phyloP scores from a whole-genome alignment of 192 early-diverging fungal species.

The Bifiguratus adelaidae region DNA sequence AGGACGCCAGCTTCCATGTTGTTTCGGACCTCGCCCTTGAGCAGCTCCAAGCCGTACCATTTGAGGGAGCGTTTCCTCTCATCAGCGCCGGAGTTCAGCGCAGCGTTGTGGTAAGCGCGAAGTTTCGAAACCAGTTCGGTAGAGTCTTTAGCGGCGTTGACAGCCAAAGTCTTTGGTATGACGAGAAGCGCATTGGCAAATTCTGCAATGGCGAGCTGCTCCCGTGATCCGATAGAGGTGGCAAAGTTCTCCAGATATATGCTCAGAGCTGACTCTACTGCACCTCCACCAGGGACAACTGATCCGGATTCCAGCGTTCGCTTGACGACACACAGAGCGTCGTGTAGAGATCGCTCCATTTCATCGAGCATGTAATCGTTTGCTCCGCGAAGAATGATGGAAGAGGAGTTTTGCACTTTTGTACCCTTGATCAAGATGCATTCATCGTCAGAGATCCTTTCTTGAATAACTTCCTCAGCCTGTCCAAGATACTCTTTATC shows the following conservation, averaged over 20 bases:
- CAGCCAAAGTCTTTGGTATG: slow-evolving; percentile 96
- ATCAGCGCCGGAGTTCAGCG: slow-evolving; percentile 65
- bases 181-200: slow-evolving; percentile 90
- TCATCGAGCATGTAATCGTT: slow-evolving; percentile 99
- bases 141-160: slow-evolving; percentile 96
- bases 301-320: slow-evolving; percentile 90
- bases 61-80: slow-evolving; percentile 68
- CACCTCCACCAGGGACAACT: slow-evolving; percentile 96
- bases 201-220: slow-evolving; percentile 97
- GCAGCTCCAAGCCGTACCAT: slow-evolving; percentile 87
- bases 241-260: slow-evolving; percentile 99
- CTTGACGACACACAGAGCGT: slow-evolving; percentile 92
- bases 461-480: slow-evolving; percentile 94
- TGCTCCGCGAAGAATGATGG: slow-evolving; percentile 94
- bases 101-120: slow-evolving; percentile 89
- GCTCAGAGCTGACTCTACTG: slow-evolving; percentile 88
- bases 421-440: slow-evolving; percentile 93
- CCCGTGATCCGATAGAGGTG: slow-evolving; percentile 89
- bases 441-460: slow-evolving; percentile 97
- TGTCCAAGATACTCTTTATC: slow-evolving; percentile 80
- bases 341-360: slow-evolving; percentile 97
- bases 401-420: slow-evolving; percentile 76
- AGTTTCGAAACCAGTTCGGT: slow-evolving; percentile 95
- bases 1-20: slow-evolving; percentile 91
- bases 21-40: slow-evolving; percentile 87